Percentiles rank a stretch among this genome's conserved stretches.
Conservation (phyloP, 2,329 filamentous ascomycete species). For the Phialemoniopsis sp. region DNA sequence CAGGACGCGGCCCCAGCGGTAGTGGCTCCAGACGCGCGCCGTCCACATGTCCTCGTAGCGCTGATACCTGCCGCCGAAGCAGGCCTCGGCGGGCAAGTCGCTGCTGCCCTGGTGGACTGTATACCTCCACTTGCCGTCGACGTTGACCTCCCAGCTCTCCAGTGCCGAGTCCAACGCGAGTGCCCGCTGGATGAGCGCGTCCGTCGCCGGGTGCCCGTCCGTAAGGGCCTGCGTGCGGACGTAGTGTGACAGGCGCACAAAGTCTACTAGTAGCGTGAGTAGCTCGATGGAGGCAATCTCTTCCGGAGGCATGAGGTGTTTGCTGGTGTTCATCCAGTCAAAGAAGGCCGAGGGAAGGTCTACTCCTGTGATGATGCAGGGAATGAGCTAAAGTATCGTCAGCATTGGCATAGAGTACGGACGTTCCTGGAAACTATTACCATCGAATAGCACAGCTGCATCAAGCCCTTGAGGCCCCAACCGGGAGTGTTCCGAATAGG, state of each 20-base stretch:
- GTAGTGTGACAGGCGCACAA: constrained; percentile 32
- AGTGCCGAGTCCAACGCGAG: constrained; percentile 34
- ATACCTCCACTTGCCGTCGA: constrained; percentile 26
- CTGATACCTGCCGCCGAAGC: constrained; percentile 51
- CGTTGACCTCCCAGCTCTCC: constrained; percentile 28
- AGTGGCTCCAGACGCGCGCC: constrained; percentile 54
- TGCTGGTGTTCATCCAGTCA: constrained; percentile 35
- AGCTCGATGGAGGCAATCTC: constrained; percentile 32
- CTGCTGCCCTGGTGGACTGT: constrained; percentile 25
- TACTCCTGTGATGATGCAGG: constrained; percentile 32
- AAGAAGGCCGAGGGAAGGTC: constrained; percentile 35
- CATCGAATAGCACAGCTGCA: constrained; percentile 54
- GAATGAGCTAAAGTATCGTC: constrained; percentile 29
- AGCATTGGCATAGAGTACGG: too few species aligned
- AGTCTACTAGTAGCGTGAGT: constrained; percentile 31
- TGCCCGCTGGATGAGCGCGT: constrained; percentile 30
- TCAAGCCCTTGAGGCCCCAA: constrained; percentile 44
- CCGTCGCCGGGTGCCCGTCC: constrained; percentile 30
- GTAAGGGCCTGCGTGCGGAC: constrained; percentile 24
- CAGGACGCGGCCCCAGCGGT: constrained; percentile 54
- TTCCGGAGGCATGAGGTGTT: constrained; percentile 27
- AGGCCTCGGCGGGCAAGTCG: constrained; percentile 29
- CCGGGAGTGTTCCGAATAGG: constrained; percentile 30
- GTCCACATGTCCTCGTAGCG: constrained; percentile 49
- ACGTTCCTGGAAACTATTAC: too few species aligned